Evolutionary conservation across 169 alveolate species (phyloP).

Genomic region (Plasmodium gallinaceum): DNA sequence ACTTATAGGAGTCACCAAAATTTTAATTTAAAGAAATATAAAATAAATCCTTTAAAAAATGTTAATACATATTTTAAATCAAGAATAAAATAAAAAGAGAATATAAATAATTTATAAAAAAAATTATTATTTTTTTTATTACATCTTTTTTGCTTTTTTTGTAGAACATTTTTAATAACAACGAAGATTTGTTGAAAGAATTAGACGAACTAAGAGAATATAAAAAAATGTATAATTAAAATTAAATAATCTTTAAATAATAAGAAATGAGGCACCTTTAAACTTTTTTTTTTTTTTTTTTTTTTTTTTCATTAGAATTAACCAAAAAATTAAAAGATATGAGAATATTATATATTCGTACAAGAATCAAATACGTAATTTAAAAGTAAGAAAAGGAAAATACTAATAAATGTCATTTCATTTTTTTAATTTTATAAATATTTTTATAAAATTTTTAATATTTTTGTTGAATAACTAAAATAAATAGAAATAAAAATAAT

Average conservation of each 20-base stretch:
- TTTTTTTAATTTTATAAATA: too few relatives aligned
- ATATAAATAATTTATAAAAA: not conserved
- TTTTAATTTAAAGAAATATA: slow-evolving; percentile 15
- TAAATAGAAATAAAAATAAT: not conserved
- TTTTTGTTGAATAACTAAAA: not conserved
- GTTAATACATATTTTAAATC: slow-evolving; percentile 4
- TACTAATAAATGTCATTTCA: not conserved
- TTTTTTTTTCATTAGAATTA: slow-evolving; percentile 16
- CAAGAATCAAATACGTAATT: slow-evolving; percentile 60
- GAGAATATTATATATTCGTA: slow-evolving; percentile 53
- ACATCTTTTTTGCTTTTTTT: slow-evolving; percentile 2
- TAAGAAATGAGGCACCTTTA: not conserved
- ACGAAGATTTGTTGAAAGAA: slow-evolving; percentile 26
- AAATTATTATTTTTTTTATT: not conserved
- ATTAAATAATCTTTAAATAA: slow-evolving; percentile 17
- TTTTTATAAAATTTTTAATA: not conserved
- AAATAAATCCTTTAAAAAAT: slow-evolving; percentile 12
- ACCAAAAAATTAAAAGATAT: slow-evolving; percentile 48
- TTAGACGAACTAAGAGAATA: slow-evolving; percentile 67
- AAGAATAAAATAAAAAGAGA: not conserved
- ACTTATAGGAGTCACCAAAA: slow-evolving; percentile 24
- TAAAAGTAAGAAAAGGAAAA: slow-evolving; percentile 43
- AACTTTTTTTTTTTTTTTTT: slow-evolving; percentile 1
- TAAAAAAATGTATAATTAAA: slow-evolving; percentile 65
- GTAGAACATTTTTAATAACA: slow-evolving; percentile 39